Percentiles rank a stretch among this genome's conserved stretches.
Conservation (phyloP, 345 rosid species). For the Raphanus sativus region DNA sequence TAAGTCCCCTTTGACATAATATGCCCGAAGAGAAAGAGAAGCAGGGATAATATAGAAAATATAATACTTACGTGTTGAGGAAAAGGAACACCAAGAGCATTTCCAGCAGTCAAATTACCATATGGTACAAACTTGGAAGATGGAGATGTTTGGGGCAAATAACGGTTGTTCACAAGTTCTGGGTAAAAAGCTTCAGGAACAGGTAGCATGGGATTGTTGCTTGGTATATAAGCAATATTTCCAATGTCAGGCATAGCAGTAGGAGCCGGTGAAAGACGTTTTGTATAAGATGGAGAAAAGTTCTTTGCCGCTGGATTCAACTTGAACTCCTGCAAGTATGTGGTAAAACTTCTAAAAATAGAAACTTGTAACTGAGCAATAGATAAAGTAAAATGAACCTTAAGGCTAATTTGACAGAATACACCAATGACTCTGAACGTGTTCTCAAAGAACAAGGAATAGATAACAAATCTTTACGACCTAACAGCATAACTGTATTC, state of each 20-base stretch:
- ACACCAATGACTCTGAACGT: neutral
- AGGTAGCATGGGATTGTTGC: conserved; percentile 49
- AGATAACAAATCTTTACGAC: neutral
- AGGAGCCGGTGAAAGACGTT: conserved; percentile 50
- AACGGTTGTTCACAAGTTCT: conserved; percentile 53
- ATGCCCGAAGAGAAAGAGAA: neutral
- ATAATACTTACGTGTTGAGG: conserved; percentile 61
- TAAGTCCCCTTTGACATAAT: neutral
- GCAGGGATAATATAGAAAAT: conserved; percentile 1
- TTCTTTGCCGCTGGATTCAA: conserved; percentile 83
- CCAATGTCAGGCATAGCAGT: conserved; percentile 42
- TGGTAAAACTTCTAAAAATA: neutral
- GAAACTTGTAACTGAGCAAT: neutral
- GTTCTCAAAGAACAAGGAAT: conserved; percentile 6
- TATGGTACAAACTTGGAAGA: conserved; percentile 62
- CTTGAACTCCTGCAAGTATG: conserved; percentile 64
- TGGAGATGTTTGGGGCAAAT: conserved; percentile 48
- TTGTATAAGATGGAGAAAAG: conserved; percentile 69
- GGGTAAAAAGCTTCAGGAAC: conserved; percentile 52
- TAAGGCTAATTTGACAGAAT: neutral
- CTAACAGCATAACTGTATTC: neutral
- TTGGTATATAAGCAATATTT: conserved; percentile 56
- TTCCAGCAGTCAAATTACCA: conserved; percentile 49
- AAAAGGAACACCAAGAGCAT: conserved; percentile 48
- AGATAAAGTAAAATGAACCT: neutral